phyloP scores from a whole-genome alignment of 2,329 filamentous ascomycete genomes.

The Aureobasidium musti region DNA sequence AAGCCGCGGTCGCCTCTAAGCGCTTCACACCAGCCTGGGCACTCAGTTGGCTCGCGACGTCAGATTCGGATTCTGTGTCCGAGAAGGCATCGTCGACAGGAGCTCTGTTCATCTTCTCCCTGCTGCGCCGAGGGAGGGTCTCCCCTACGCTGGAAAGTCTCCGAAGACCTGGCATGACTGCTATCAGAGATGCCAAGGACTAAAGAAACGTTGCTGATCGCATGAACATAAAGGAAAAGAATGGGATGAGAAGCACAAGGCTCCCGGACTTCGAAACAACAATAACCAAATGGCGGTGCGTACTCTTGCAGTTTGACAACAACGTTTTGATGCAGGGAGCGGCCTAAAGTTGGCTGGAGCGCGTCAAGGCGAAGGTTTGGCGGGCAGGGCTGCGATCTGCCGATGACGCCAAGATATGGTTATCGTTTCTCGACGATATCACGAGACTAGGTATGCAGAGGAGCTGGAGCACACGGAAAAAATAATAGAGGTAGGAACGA shows the following conservation, averaged over 20 bases:
- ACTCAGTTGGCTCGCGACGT: constrained; percentile 32
- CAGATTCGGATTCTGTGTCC: constrained; percentile 25
- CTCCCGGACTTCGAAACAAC: constrained; percentile 1
- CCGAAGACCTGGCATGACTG: constrained; percentile 28
- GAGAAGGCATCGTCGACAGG: neutral
- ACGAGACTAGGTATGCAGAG: neutral
- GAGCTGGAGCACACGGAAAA: neutral
- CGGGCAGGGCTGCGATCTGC: neutral
- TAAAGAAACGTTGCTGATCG: neutral
- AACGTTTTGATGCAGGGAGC: constrained; percentile 25
- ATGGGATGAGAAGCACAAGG: neutral
- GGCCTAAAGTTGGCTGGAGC: constrained; percentile 23
- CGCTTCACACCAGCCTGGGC: constrained; percentile 53
- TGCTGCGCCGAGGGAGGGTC: constrained; percentile 16
- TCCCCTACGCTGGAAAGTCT: constrained; percentile 26
- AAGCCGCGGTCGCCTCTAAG: constrained; percentile 52
- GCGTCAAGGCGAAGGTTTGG: constrained; percentile 16
- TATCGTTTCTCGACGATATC: neutral
- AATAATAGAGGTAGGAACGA: neutral
- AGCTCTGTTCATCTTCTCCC: constrained; percentile 21
- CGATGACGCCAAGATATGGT: constrained; percentile 14
- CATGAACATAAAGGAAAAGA: neutral
- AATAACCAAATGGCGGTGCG: constrained; percentile 27
- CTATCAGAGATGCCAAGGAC: constrained; percentile 27
- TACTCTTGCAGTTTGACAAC: constrained; percentile 18